These are phyloP conservation scores for Beauveria sp. DNA, from an alignment of 2,329 filamentous ascomycete species.

Conservation along the genomic window DNA sequence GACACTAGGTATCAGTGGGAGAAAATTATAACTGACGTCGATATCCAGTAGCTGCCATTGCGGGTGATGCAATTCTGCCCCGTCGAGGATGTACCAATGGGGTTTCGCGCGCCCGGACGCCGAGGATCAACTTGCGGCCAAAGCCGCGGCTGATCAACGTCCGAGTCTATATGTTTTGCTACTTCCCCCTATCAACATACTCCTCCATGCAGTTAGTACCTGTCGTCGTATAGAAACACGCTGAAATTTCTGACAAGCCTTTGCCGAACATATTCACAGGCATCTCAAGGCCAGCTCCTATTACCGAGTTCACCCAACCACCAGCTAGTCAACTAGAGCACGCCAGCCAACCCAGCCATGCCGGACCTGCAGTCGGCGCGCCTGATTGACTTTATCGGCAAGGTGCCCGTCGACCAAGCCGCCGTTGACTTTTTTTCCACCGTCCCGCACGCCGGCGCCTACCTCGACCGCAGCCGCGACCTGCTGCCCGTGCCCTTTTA, in stretches of 20 bases:
- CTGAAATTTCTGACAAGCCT: background rate
- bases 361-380: background rate
- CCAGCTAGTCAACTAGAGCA: too few species aligned
- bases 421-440: background rate
- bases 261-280: background rate
- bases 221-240: background rate
- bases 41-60: background rate
- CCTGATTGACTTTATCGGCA: background rate
- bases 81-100: background rate
- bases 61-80: background rate
- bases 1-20: too few species aligned
- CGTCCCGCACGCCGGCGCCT: background rate
- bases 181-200: background rate
- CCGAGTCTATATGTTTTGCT: background rate
- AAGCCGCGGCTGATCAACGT: background rate
- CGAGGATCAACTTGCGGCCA: background rate
- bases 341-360: background rate
- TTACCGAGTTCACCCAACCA: background rate
- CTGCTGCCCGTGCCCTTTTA: conserved; percentile 3
- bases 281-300: background rate
- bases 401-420: background rate
- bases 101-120: background rate
- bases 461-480: background rate
- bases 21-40: too few species aligned
- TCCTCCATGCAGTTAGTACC: too few species aligned